Evolutionary conservation across 768 basidiomycete species (phyloP).

Genomic region (Pleurotus djamor): DNA sequence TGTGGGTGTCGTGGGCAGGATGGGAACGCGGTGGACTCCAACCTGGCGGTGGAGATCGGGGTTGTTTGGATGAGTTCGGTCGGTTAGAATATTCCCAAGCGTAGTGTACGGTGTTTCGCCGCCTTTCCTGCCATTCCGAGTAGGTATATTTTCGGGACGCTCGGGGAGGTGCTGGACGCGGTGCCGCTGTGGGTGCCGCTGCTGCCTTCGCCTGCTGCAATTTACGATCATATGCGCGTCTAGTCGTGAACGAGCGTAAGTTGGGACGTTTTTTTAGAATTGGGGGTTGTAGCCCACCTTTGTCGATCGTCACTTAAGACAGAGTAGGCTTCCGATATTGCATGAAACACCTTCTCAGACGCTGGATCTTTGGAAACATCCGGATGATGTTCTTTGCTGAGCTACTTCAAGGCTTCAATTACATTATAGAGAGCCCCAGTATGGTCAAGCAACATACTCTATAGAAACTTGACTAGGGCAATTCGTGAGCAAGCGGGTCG

Average conservation of each 20-base stretch:
- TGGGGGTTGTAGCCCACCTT: slow-evolving; percentile 19
- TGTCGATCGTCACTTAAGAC: slow-evolving; percentile 42
- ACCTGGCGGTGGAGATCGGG: slow-evolving; percentile 6
- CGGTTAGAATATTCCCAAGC: slow-evolving; percentile 3
- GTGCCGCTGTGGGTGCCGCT: not conserved
- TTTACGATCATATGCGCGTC: slow-evolving; percentile 43
- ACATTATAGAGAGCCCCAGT: too few relatives aligned
- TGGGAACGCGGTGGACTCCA: not conserved
- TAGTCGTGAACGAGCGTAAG: slow-evolving; percentile 10
- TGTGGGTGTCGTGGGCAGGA: not conserved
- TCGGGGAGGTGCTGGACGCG: slow-evolving; percentile 13
- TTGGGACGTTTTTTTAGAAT: not conserved
- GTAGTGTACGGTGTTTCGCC: slow-evolving; percentile 14
- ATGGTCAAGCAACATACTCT: slow-evolving; percentile 21
- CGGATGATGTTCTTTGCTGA: slow-evolving; percentile 44
- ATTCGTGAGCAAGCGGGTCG: not conserved
- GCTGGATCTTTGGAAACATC: slow-evolving; percentile 42
- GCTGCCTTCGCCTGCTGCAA: slow-evolving; percentile 25
- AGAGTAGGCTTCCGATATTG: slow-evolving; percentile 42
- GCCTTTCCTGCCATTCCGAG: slow-evolving; percentile 15
- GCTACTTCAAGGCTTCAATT: slow-evolving; percentile 4
- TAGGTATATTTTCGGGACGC: slow-evolving; percentile 12
- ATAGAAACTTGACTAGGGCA: slow-evolving; percentile 37
- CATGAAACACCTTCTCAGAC: slow-evolving; percentile 34
- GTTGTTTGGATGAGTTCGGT: not conserved